Evolutionary conservation across 148 eudicot species (phyloP).

Genomic region (Oxyria digyna): DNA sequence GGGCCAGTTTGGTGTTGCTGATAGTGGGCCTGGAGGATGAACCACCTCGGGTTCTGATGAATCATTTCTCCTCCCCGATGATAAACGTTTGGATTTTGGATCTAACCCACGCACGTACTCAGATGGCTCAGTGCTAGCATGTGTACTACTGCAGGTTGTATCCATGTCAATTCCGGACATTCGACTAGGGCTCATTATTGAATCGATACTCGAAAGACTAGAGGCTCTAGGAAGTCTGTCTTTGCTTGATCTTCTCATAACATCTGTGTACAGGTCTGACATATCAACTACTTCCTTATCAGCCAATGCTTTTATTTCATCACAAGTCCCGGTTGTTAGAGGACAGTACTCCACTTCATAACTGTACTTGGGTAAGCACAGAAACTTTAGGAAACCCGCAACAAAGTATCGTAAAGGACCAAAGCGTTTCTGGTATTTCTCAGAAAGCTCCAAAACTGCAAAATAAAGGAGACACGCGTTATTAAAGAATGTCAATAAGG

Average conservation of each 20-base stretch:
- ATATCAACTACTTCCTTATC: conserved; percentile 62
- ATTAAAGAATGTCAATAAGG: background rate
- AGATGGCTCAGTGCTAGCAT: conserved; percentile 82
- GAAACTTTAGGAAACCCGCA: conserved; percentile 87
- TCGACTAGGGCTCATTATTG: conserved; percentile 85
- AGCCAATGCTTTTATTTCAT: conserved; percentile 38
- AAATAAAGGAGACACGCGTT: conserved; percentile 7
- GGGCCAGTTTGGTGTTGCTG: conserved; percentile 82
- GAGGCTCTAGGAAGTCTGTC: conserved; percentile 93
- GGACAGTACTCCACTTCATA: conserved; percentile 87
- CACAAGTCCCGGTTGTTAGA: conserved; percentile 33
- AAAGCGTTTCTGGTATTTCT: conserved; percentile 85
- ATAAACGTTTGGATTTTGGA: conserved; percentile 72
- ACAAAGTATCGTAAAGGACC: conserved; percentile 96
- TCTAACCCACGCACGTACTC: conserved; percentile 88
- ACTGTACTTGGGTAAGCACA: conserved; percentile 84
- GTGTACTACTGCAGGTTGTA: conserved; percentile 67
- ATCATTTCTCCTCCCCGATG: conserved; percentile 67
- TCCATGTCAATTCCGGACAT: conserved; percentile 68
- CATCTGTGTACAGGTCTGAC: conserved; percentile 80
- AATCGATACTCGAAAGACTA: conserved; percentile 87
- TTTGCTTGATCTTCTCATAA: conserved; percentile 66
- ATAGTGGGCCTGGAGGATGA: conserved; percentile 72
- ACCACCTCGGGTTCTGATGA: conserved; percentile 79
- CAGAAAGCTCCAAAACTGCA: conserved; percentile 97